Conservation (phyloP, 2,329 filamentous ascomycete species). For the Coleophoma crateriformis region DNA sequence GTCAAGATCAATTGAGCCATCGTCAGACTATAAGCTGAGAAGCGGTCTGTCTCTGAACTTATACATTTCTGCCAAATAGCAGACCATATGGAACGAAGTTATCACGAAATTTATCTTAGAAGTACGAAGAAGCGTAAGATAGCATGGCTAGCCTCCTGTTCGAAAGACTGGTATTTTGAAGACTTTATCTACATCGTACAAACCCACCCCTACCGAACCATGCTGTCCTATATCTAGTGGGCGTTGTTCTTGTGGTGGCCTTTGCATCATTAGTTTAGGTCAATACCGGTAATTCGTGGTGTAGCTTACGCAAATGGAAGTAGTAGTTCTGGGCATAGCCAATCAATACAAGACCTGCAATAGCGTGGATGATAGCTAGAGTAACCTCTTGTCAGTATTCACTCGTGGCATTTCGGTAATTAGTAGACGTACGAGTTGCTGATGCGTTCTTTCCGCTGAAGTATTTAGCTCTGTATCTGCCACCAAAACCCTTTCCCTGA, state of each 20-base stretch:
- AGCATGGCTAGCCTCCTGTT: neutral
- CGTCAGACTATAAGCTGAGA: too few relatives aligned
- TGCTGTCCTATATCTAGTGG: conserved; percentile 57
- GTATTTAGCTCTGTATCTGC: conserved; percentile 85
- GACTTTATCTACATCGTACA: conserved; percentile 25
- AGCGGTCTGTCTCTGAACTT: too few relatives aligned
- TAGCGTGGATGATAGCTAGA: conserved; percentile 80
- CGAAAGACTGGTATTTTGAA: conserved; percentile 14
- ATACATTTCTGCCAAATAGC: too few relatives aligned
- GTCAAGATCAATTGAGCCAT: too few relatives aligned
- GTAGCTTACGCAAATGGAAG: conserved; percentile 91
- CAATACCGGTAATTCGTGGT: neutral
- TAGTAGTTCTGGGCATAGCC: conserved; percentile 99
- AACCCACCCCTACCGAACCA: conserved; percentile 1
- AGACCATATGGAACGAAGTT: too few relatives aligned
- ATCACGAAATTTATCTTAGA: too few relatives aligned
- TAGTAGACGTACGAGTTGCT: conserved; percentile 66
- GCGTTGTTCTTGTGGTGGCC: conserved; percentile 99
- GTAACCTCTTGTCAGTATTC: conserved; percentile 16
- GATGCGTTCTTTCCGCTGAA: conserved; percentile 86
- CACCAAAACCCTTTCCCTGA: conserved; percentile 76
- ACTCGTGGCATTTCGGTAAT: conserved; percentile 3
- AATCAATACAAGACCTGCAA: conserved; percentile 70
- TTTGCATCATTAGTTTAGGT: conserved; percentile 33
- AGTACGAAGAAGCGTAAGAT: neutral